Evolutionary conservation across 179 eudicot species (phyloP).

Genomic region (Silene noctiflora): DNA sequence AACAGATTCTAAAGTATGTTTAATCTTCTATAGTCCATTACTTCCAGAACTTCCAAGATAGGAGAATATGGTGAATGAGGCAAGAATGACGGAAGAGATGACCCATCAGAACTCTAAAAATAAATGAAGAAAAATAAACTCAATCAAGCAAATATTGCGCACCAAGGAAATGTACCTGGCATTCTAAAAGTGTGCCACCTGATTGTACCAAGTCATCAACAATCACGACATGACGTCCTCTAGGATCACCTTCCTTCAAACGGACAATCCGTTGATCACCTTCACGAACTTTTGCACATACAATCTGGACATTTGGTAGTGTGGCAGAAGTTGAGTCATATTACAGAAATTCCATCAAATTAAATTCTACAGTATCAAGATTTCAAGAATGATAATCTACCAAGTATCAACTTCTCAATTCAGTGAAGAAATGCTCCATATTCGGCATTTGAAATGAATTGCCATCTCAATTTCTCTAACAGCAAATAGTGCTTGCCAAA

Average conservation of each 20-base stretch:
- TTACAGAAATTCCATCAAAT: background rate
- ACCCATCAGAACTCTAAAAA: background rate
- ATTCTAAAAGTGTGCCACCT: conserved; percentile 88
- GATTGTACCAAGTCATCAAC: conserved; percentile 98
- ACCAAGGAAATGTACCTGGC: conserved; percentile 58
- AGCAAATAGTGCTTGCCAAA: background rate
- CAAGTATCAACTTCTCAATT: conserved; percentile 3
- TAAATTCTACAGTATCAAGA: background rate
- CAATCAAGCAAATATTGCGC: background rate
- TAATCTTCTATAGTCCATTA: background rate
- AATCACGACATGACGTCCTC: conserved; percentile 97
- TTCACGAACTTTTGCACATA: conserved; percentile 95
- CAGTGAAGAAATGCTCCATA: background rate
- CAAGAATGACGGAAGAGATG: background rate
- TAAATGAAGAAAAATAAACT: background rate
- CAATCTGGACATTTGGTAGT: conserved; percentile 45
- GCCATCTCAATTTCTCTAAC: background rate
- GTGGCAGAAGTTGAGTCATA: conserved; percentile 1
- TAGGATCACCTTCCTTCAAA: conserved; percentile 91
- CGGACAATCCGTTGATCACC: conserved; percentile 92
- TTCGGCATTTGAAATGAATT: background rate
- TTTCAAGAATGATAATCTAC: conserved; percentile 2
- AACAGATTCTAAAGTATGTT: background rate
- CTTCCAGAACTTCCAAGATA: background rate
- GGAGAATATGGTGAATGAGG: background rate